Percentiles rank a stretch among this genome's conserved stretches.
These are phyloP conservation scores for Musa beccarii DNA, from an alignment of 176 grass and related monocot species.

Conservation along the genomic window DNA sequence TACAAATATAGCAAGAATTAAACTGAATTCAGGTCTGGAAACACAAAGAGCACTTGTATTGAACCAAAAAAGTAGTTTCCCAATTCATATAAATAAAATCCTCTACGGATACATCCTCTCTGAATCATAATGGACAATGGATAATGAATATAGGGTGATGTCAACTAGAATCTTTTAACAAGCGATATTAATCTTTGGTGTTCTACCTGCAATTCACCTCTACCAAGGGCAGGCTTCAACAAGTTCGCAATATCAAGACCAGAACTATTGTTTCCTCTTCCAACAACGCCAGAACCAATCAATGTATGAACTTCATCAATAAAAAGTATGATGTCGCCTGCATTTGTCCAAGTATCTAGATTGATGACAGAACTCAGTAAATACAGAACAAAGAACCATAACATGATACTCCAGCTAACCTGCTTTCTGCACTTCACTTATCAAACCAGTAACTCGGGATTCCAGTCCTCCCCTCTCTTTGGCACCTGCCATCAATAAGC, in stretches of 20 bases:
- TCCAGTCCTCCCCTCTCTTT: constrained; percentile 97
- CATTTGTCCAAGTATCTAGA: background rate
- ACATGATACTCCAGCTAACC: constrained; percentile 26
- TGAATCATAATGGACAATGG: too few relatives aligned
- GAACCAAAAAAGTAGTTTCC: too few relatives aligned
- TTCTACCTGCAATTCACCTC: constrained; percentile 26
- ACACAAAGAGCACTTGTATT: too few relatives aligned
- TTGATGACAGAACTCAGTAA: background rate
- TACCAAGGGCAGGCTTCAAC: constrained; percentile 25
- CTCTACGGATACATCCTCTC: too few relatives aligned
- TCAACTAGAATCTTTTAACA: background rate
- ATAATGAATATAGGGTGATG: too few relatives aligned
- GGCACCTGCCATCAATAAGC: constrained; percentile 88
- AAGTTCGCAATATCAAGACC: constrained; percentile 27
- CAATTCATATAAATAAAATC: too few relatives aligned
- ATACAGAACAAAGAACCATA: background rate
- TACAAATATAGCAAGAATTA: too few relatives aligned
- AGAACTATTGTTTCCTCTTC: constrained; percentile 17
- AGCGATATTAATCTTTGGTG: background rate
- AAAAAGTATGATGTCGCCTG: constrained; percentile 23
- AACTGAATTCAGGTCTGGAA: too few relatives aligned
- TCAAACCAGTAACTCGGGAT: constrained; percentile 75
- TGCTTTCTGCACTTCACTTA: constrained; percentile 79
- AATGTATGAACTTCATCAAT: constrained; percentile 28
- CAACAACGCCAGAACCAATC: constrained; percentile 17